Conservation (phyloP, 331 rosid genomes). For the Pyracantha coccinea region DNA sequence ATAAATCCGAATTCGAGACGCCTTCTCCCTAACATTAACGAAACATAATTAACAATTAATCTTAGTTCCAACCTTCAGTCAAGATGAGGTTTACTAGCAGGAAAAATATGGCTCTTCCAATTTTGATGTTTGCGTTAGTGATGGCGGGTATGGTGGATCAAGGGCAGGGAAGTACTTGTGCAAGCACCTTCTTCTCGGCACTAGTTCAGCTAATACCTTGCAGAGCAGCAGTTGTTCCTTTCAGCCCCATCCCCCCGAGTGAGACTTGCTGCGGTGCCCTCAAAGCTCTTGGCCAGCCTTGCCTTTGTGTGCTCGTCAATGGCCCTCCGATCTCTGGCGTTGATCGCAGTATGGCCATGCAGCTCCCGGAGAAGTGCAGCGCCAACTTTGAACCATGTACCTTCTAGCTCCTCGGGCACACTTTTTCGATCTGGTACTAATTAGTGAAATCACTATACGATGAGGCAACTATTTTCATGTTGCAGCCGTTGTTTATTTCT, state of each 20-base stretch:
- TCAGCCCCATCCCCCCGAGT: slow-evolving; percentile 62
- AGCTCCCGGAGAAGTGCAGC: slow-evolving; percentile 67
- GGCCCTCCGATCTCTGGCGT: slow-evolving; percentile 85
- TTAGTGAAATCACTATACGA: no score
- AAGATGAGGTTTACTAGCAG: slow-evolving; percentile 39
- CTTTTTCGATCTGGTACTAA: no score
- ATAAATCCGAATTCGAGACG: slow-evolving; percentile 17
- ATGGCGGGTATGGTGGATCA: slow-evolving; percentile 27
- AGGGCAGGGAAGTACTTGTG: slow-evolving; percentile 38
- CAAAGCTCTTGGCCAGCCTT: slow-evolving; percentile 74
- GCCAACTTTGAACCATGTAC: slow-evolving; percentile 68
- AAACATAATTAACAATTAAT: not conserved
- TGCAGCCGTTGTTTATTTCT: no score
- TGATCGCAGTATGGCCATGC: slow-evolving; percentile 73
- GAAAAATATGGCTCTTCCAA: slow-evolving; percentile 5
- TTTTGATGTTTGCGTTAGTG: slow-evolving; percentile 21
- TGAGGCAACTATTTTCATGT: no score
- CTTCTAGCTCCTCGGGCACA: slow-evolving; percentile 1
- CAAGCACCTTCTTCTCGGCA: slow-evolving; percentile 65
- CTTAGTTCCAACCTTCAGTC: not conserved
- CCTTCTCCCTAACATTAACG: not conserved
- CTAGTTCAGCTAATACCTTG: slow-evolving; percentile 86
- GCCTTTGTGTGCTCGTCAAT: slow-evolving; percentile 77
- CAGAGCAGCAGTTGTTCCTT: slow-evolving; percentile 69
- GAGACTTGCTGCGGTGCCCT: slow-evolving; percentile 64